Evolutionary conservation across 2,329 filamentous ascomycete genomes (phyloP).

Genomic region (Phyllosticta paracitricarpa): DNA sequence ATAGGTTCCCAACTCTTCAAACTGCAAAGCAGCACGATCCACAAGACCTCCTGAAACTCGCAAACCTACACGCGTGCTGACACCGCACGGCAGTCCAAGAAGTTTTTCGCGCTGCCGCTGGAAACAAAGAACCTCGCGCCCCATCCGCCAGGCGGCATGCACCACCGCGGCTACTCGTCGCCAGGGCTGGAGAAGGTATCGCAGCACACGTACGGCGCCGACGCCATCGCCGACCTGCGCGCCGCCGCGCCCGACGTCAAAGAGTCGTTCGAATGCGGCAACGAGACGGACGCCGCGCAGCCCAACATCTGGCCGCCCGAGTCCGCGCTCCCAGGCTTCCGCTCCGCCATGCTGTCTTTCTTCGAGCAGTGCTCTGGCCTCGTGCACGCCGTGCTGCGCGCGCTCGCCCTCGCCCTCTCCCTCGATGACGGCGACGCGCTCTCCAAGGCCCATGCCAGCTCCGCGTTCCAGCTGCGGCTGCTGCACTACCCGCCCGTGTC

Average conservation of each 20-base stretch:
- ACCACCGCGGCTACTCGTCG: conserved; percentile 32
- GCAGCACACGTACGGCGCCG: conserved; percentile 19
- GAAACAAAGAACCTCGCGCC: conserved; percentile 29
- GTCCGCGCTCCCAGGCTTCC: conserved; percentile 29
- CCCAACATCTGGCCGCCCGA: conserved; percentile 35
- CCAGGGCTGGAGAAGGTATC: conserved; percentile 28
- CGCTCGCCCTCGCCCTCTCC: conserved; percentile 19
- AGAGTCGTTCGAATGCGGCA: conserved; percentile 26
- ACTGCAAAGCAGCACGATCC: too few species aligned
- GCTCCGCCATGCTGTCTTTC: conserved; percentile 19
- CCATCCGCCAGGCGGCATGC: conserved; percentile 28
- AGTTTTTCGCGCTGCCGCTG: conserved; percentile 28
- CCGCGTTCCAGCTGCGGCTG: conserved; percentile 26
- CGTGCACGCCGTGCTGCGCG: conserved; percentile 19
- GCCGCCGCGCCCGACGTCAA: conserved; percentile 22
- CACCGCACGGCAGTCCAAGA: conserved; percentile 16
- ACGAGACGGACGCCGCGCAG: conserved; percentile 18
- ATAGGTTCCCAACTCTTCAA: background rate
- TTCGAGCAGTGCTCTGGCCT: conserved; percentile 17
- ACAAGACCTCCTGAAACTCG: background rate
- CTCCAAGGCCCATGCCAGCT: conserved; percentile 17
- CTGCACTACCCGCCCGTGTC: conserved; percentile 31
- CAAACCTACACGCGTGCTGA: background rate
- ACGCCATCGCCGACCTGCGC: conserved; percentile 15
- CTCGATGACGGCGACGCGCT: conserved; percentile 14